phyloP scores from a whole-genome alignment of 345 rosid genomes.

The Citrus cavaleriei region DNA sequence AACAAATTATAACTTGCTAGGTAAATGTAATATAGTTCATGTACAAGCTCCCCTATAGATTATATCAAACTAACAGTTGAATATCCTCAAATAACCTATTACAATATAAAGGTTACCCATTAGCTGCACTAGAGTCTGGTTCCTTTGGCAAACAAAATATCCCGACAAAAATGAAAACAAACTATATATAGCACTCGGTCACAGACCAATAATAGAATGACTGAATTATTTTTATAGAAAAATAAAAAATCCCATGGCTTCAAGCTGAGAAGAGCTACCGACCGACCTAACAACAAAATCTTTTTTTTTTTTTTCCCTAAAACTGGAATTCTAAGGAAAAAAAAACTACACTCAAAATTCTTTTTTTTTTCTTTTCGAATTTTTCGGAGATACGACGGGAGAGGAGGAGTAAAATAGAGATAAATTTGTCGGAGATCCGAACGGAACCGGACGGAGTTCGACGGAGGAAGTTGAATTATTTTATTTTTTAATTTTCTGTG shows the following conservation, averaged over 20 bases:
- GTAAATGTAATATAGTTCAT: not conserved
- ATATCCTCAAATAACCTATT: not conserved
- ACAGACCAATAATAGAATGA: not conserved
- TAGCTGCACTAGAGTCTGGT: not conserved
- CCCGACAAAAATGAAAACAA: not conserved
- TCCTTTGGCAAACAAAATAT: not conserved
- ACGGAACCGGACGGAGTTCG: constrained; percentile 23
- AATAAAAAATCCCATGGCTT: not conserved
- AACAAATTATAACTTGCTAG: not conserved
- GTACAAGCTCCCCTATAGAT: not conserved
- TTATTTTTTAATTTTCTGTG: constrained; percentile 6
- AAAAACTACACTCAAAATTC: not conserved
- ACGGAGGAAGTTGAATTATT: constrained; percentile 9
- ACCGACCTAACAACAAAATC: not conserved
- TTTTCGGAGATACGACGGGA: not conserved
- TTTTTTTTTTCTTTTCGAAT: too few relatives aligned
- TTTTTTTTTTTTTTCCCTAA: too few relatives aligned
- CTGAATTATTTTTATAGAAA: not conserved
- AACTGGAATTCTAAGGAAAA: too few relatives aligned
- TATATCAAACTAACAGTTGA: not conserved
- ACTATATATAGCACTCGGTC: too few relatives aligned
- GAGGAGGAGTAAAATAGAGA: constrained; percentile 15
- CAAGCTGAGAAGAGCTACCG: not conserved
- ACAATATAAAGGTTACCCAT: not conserved
- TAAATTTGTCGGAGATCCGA: constrained; percentile 34